Percentiles rank a stretch among this genome's conserved stretches.
Evolutionary conservation across 2,329 filamentous ascomycete genomes (phyloP).

Genomic region (Curvularia verruculosa): DNA sequence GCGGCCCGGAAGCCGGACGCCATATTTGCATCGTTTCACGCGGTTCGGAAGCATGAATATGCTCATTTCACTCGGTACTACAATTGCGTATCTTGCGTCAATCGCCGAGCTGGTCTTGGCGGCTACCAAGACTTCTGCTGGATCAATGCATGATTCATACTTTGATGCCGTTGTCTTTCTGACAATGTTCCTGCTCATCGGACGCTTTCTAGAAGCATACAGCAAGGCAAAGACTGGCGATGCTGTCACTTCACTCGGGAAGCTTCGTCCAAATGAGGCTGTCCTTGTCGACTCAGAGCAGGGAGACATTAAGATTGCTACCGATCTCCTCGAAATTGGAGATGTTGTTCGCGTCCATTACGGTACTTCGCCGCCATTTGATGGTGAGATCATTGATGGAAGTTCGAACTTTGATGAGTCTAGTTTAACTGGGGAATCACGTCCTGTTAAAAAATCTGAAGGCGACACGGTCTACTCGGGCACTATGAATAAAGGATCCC

Average conservation of each 20-base stretch:
- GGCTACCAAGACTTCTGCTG: slow-evolving; percentile 48
- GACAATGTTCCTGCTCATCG: slow-evolving; percentile 81
- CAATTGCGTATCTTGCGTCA: slow-evolving; percentile 84
- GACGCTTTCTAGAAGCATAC: slow-evolving; percentile 81
- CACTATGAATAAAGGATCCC: slow-evolving; percentile 72
- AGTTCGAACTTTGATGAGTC: slow-evolving; percentile 84
- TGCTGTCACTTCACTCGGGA: slow-evolving; percentile 79
- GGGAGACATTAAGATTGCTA: slow-evolving; percentile 56
- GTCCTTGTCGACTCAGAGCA: slow-evolving; percentile 64
- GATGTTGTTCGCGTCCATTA: slow-evolving; percentile 72
- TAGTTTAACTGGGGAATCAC: slow-evolving; percentile 82
- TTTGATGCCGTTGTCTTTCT: slow-evolving; percentile 94
- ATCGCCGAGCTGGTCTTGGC: slow-evolving; percentile 74
- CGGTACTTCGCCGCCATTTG: slow-evolving; percentile 83
- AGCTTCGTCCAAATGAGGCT: slow-evolving; percentile 77
- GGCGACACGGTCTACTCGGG: slow-evolving; percentile 74
- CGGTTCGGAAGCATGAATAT: slow-evolving; percentile 98
- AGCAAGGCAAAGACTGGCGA: slow-evolving; percentile 91
- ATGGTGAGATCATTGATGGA: slow-evolving; percentile 66
- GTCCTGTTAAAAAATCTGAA: slow-evolving; percentile 65
- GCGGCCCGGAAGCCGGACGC: slow-evolving; percentile 74
- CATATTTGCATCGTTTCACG: slow-evolving; percentile 77
- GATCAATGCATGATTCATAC: slow-evolving; percentile 60
- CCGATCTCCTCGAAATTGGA: slow-evolving; percentile 68
- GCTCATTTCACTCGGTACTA: slow-evolving; percentile 86